phyloP scores from a whole-genome alignment of 257 asterid species.

The Ballota nigra region DNA sequence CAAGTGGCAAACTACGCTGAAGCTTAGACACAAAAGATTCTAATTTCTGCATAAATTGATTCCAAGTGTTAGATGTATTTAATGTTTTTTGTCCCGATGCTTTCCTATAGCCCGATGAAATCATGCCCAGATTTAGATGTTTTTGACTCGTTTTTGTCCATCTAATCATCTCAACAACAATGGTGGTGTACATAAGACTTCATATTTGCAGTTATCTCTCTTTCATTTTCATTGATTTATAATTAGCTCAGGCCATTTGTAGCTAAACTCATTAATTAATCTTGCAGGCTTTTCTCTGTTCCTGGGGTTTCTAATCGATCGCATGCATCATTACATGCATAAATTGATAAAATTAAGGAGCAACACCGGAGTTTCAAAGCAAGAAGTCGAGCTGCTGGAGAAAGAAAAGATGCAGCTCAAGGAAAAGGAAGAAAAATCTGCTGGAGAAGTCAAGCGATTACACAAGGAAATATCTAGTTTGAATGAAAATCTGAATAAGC shows the following conservation, averaged over 20 bases:
- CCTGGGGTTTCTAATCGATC: slow-evolving; percentile 81
- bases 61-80: background rate
- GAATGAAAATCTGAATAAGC: slow-evolving; percentile 57
- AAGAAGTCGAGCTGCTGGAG: slow-evolving; percentile 67
- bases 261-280: slow-evolving; percentile 4
- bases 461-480: slow-evolving; percentile 52
- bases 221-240: background rate
- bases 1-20: background rate
- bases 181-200: background rate
- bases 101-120: background rate
- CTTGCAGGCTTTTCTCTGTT: slow-evolving; percentile 74
- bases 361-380: slow-evolving; percentile 56
- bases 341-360: slow-evolving; percentile 59
- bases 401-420: slow-evolving; percentile 60
- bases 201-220: background rate
- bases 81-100: background rate
- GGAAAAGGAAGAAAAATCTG: slow-evolving; percentile 66
- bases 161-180: background rate
- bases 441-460: slow-evolving; percentile 45
- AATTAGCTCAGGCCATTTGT: background rate
- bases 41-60: too few relatives aligned
- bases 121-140: background rate
- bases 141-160: background rate
- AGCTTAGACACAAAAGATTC: too few relatives aligned
- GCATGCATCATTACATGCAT: slow-evolving; percentile 84